Conservation (phyloP, 2,329 filamentous ascomycete species). For the Alternaria gansuensis region DNA sequence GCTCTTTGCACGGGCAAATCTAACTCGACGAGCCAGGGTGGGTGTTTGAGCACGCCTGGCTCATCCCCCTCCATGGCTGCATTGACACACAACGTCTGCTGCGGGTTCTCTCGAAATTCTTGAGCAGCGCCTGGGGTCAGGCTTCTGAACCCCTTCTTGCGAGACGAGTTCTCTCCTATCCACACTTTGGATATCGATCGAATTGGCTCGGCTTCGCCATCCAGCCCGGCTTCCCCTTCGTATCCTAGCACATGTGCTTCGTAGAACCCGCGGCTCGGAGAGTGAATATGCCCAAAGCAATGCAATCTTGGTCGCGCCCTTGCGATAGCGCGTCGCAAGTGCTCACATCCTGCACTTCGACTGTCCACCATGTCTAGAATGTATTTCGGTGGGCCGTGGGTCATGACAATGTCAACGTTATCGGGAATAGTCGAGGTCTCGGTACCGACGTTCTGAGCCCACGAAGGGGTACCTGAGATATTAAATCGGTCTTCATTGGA, state of each 20-base stretch:
- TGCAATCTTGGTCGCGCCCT: conserved; percentile 61
- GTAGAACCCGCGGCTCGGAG: conserved; percentile 48
- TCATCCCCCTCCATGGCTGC: conserved; percentile 62
- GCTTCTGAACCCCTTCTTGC: conserved; percentile 32
- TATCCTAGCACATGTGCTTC: conserved; percentile 46
- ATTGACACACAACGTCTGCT: conserved; percentile 66
- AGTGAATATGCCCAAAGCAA: conserved; percentile 70
- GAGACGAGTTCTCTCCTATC: conserved; percentile 36
- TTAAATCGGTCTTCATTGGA: conserved; percentile 62
- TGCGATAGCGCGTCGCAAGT: conserved; percentile 60
- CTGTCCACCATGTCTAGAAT: conserved; percentile 57
- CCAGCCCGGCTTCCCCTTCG: conserved; percentile 12
- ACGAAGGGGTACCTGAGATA: conserved; percentile 30
- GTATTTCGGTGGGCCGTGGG: conserved; percentile 65
- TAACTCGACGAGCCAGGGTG: conserved; percentile 64
- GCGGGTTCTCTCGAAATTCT: conserved; percentile 43
- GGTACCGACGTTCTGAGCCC: conserved; percentile 32
- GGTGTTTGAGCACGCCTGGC: conserved; percentile 57
- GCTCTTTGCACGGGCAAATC: conserved; percentile 42
- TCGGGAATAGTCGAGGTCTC: conserved; percentile 40
- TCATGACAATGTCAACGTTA: conserved; percentile 65
- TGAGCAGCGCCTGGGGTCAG: conserved; percentile 43
- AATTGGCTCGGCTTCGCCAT: conserved; percentile 23
- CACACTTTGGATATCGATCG: conserved; percentile 27
- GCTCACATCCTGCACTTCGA: conserved; percentile 62